Percentiles rank a stretch among this genome's conserved stretches.
phyloP scores from a whole-genome alignment of 2,329 filamentous ascomycete genomes.

The Verticillium nubilum region DNA sequence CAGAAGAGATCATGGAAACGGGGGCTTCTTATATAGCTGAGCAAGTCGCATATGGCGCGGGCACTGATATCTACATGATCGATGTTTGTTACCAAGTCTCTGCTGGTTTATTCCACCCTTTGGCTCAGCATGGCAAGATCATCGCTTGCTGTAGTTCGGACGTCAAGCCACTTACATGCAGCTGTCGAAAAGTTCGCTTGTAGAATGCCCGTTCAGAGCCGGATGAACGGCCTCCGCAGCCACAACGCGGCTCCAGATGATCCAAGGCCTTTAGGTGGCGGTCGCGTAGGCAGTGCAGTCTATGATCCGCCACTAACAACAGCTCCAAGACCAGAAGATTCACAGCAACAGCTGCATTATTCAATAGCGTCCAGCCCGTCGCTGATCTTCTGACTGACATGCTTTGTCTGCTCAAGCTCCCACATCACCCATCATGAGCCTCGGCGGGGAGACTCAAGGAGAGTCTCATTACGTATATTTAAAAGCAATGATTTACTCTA shows the following conservation, averaged over 20 bases:
- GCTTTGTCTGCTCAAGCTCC: not conserved
- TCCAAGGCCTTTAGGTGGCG: not conserved
- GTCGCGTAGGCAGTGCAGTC: not conserved
- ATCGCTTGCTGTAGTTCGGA: not conserved
- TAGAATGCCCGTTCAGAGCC: not conserved
- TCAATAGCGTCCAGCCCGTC: not conserved
- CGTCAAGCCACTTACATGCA: not conserved
- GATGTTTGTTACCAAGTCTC: no score
- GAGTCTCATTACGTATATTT: no score
- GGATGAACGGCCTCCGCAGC: not conserved
- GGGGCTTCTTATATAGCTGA: no score
- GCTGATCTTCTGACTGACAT: not conserved
- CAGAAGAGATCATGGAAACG: not conserved
- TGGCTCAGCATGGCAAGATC: not conserved
- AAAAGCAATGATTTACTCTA: not conserved
- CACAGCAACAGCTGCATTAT: not conserved
- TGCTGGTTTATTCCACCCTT: no score
- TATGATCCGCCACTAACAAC: not conserved
- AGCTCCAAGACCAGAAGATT: not conserved
- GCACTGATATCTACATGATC: no score
- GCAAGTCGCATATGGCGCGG: no score
- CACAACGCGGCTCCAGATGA: not conserved
- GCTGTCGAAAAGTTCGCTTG: not conserved
- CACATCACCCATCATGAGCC: not conserved
- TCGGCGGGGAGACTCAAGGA: no score